Evolutionary conservation across 2,329 filamentous ascomycete species (phyloP), one percentile per base, ranked within the genome.

Genomic region (Cercospora zeae-maydis): DNA sequence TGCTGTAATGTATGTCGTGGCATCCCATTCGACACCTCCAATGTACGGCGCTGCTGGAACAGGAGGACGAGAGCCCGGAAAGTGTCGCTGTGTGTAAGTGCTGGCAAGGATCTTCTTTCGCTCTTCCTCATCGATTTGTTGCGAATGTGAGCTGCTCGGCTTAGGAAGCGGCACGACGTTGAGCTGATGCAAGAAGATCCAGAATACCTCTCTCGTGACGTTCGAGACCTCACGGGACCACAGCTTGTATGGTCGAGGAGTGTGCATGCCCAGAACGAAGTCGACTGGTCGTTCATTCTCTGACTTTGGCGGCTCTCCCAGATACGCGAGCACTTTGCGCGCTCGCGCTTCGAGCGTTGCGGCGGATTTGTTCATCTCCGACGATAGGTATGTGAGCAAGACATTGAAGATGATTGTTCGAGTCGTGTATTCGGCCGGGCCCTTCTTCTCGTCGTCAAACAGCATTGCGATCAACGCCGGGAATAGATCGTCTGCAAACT

Each of bases 391-490:
- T 14, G 90, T 93, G 73, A 96, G 93, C 24, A 99, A 80, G 6
- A 98, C 83, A 54, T 90, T 95, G 37, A 93, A 91, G 73, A 98
- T 89, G 70, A 98, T 91, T 70, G 89, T 89, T 60, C 95, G 88
- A 11, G 95, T 98, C 4, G 90, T 95, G 75, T 96, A 99, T 76
- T 99, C 95, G 79, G 91, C 96, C 0, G 95, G 95, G 0, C 95
- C 95, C 76, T 98, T 98, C 80, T 93, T 96, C 75, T 98, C 93
- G n/a, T 96, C 91, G 72, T 97, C 93, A 72, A 98, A 98, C 42
- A 98, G 82, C 88, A 98, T 92, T 63, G 86, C 85, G 52, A 98
- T 79, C 52, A 99, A 80, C 27, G 91, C 90, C 1, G 93, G 92
- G 72, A 98, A 97, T 8, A 99, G 82, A 0, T 88, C 88, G 5